These are phyloP conservation scores for Lasiodiplodia citricola DNA, from an alignment of 2,329 filamentous ascomycete species.

Conservation along the genomic window DNA sequence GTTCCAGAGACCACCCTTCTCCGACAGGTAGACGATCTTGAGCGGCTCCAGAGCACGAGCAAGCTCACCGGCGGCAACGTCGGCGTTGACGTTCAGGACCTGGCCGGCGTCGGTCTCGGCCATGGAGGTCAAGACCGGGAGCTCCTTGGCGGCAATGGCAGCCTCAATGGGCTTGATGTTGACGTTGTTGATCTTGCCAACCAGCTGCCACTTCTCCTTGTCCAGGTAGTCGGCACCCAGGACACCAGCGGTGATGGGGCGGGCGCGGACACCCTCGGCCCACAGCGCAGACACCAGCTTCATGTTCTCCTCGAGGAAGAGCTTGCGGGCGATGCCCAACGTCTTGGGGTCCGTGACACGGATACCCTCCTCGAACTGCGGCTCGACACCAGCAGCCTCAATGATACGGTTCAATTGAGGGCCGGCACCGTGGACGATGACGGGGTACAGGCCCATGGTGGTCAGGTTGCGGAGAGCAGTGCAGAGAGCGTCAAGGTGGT, in stretches of 20 bases:
- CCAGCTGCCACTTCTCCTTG: slow-evolving; percentile 93
- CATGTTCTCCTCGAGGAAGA: slow-evolving; percentile 95
- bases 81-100: slow-evolving; percentile 95
- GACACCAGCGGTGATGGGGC: slow-evolving; percentile 87
- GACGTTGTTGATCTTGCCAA: slow-evolving; percentile 93
- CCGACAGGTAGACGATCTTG: slow-evolving; percentile 98
- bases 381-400: slow-evolving; percentile 89
- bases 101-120: slow-evolving; percentile 91
- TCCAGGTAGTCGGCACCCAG: slow-evolving; percentile 94
- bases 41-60: slow-evolving; percentile 87
- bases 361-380: slow-evolving; percentile 95
- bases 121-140: slow-evolving; percentile 95
- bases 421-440: slow-evolving; percentile 93
- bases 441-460: slow-evolving; percentile 91
- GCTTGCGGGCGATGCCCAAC: slow-evolving; percentile 83
- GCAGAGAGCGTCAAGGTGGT: slow-evolving; percentile 90
- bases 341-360: slow-evolving; percentile 96
- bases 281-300: slow-evolving; percentile 90
- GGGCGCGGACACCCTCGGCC: slow-evolving; percentile 78
- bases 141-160: slow-evolving; percentile 82
- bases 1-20: slow-evolving; percentile 96
- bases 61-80: slow-evolving; percentile 92
- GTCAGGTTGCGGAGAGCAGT: slow-evolving; percentile 89
- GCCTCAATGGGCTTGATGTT: slow-evolving; percentile 90
- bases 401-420: slow-evolving; percentile 93